phyloP scores from a whole-genome alignment of 2,329 filamentous ascomycete genomes.

The Trichoderma arundinaceum region DNA sequence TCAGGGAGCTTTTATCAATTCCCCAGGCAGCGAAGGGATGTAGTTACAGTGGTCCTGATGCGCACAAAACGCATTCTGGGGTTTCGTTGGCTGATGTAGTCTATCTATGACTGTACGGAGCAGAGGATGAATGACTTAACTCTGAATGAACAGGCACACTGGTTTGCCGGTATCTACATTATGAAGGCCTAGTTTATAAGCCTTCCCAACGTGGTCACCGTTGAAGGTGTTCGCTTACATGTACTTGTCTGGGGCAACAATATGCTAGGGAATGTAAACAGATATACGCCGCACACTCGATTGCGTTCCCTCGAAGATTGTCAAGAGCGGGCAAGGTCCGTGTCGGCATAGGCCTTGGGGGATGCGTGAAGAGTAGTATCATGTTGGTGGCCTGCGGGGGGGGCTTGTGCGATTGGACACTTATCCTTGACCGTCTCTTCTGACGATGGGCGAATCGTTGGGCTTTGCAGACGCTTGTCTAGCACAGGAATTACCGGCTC shows the following conservation, averaged over 20 bases:
- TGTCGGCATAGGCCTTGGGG: neutral
- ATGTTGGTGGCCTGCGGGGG: slow-evolving; percentile 21
- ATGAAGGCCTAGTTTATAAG: neutral
- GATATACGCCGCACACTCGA: neutral
- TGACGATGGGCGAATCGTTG: slow-evolving; percentile 14
- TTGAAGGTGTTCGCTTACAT: neutral
- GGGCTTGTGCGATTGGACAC: slow-evolving; percentile 15
- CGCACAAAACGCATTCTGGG: neutral
- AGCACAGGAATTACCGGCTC: slow-evolving; percentile 14
- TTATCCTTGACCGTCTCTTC: slow-evolving; percentile 20
- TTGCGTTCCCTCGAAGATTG: neutral
- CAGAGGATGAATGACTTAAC: neutral
- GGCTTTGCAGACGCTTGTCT: slow-evolving; percentile 10
- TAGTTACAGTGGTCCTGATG: neutral
- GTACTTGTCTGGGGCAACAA: neutral
- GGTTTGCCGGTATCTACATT: neutral
- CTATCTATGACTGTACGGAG: neutral
- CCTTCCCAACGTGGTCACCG: slow-evolving; percentile 1
- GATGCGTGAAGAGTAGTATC: neutral
- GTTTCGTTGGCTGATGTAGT: neutral
- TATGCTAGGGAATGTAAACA: neutral
- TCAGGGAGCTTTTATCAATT: neutral
- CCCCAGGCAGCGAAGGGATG: neutral
- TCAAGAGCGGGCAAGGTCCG: neutral
- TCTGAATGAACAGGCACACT: neutral